Evolutionary conservation across 2,329 filamentous ascomycete species (phyloP).

Genomic region (Sarocladium kiliense): DNA sequence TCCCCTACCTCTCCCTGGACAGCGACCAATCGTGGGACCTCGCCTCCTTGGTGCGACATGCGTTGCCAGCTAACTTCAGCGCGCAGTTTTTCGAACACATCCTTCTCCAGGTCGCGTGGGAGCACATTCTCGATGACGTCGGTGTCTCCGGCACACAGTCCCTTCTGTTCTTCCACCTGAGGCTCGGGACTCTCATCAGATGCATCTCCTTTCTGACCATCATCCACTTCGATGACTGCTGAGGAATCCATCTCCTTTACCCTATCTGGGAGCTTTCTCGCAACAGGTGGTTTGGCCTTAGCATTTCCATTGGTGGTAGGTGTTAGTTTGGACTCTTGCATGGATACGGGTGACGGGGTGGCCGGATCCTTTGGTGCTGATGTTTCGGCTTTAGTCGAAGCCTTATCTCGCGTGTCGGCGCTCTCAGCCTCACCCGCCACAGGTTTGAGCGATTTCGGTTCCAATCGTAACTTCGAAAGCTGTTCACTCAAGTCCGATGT

Average conservation of each 20-base stretch:
- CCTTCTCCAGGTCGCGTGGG: slow-evolving; percentile 45
- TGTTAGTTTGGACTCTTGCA: no score
- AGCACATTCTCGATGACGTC: slow-evolving; percentile 67
- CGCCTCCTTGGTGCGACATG: slow-evolving; percentile 88
- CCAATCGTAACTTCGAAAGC: slow-evolving; percentile 6
- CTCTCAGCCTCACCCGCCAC: neutral
- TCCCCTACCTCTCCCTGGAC: slow-evolving; percentile 70
- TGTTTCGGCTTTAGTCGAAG: no score
- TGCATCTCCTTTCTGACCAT: neutral
- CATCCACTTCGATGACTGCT: neutral
- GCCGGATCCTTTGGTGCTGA: no score
- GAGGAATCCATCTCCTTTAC: slow-evolving; percentile 12
- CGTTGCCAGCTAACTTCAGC: slow-evolving; percentile 80
- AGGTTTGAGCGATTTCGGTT: slow-evolving; percentile 2
- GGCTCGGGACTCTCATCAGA: neutral
- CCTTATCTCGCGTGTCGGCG: no score
- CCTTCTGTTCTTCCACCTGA: slow-evolving; percentile 32
- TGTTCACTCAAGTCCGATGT: neutral
- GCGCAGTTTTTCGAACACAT: slow-evolving; percentile 65
- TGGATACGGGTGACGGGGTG: no score
- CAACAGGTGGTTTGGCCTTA: neutral
- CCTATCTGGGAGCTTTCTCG: slow-evolving; percentile 14
- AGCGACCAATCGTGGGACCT: slow-evolving; percentile 85
- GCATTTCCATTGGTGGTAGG: no score
- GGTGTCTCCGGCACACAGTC: slow-evolving; percentile 77